phyloP scores from a whole-genome alignment of 148 eudicot genomes.

The Fagopyrum tataricum region DNA sequence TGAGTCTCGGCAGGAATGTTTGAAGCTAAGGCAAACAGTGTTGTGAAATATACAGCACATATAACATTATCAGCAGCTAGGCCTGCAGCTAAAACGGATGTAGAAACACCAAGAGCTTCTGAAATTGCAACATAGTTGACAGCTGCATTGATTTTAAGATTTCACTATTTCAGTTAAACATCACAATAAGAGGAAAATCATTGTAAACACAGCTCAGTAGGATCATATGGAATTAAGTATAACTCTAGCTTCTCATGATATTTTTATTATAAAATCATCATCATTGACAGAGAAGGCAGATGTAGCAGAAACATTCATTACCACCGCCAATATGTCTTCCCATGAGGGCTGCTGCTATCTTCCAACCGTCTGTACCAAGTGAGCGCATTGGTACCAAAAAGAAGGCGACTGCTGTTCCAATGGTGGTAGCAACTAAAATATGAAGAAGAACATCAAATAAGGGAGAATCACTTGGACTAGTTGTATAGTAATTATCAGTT shows the following conservation, averaged over 20 bases:
- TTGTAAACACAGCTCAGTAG: background rate
- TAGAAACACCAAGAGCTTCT: slow-evolving; percentile 66
- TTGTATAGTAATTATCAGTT: background rate
- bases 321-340: slow-evolving; percentile 99
- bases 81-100: slow-evolving; percentile 89
- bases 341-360: slow-evolving; percentile 96
- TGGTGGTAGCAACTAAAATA: slow-evolving; percentile 65
- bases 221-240: no score
- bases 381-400: slow-evolving; percentile 79
- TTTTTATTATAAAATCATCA: no score
- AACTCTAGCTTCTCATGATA: no score
- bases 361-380: slow-evolving; percentile 86
- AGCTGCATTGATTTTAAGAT: slow-evolving; percentile 40
- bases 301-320: slow-evolving; percentile 21
- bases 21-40: slow-evolving; percentile 74
- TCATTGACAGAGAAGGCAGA: background rate
- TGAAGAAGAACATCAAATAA: slow-evolving; percentile 5
- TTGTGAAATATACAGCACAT: slow-evolving; percentile 74
- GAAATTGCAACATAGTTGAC: slow-evolving; percentile 87
- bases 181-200: background rate
- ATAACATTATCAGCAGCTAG: slow-evolving; percentile 96
- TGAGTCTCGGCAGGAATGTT: slow-evolving; percentile 69
- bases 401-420: slow-evolving; percentile 79
- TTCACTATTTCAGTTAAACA: slow-evolving; percentile 6
- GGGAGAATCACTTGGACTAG: background rate